Percentiles rank a stretch among this genome's conserved stretches.
Conservation (phyloP, 306 rosid genomes). For the Acacia melanoxylon region DNA sequence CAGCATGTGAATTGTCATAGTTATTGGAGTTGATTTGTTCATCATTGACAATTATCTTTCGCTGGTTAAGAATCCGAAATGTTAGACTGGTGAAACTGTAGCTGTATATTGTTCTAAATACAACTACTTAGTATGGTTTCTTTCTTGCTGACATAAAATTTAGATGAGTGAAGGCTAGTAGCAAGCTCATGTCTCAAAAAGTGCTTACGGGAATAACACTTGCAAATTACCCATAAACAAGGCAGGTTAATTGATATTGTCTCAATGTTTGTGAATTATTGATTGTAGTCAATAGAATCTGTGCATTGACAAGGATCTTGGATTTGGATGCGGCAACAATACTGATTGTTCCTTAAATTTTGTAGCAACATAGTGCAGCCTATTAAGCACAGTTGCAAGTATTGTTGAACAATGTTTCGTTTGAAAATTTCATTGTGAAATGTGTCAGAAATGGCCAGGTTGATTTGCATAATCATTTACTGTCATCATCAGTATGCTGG, state of each 20-base stretch:
- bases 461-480: slow-evolving; percentile 85
- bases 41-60: background rate
- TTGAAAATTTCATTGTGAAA: slow-evolving; percentile 32
- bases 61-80: background rate
- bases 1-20: slow-evolving; percentile 7
- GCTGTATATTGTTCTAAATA: background rate
- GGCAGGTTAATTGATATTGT: no score
- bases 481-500: slow-evolving; percentile 54
- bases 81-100: background rate
- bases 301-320: background rate
- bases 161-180: no score
- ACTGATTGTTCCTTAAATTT: background rate
- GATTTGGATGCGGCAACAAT: background rate
- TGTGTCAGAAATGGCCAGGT: slow-evolving; percentile 51
- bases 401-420: slow-evolving; percentile 23
- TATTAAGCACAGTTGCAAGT: slow-evolving; percentile 30
- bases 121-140: background rate
- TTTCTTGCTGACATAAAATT: no score
- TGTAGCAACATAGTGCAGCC: background rate
- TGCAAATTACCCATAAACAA: no score
- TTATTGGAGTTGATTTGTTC: background rate
- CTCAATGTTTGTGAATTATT: background rate
- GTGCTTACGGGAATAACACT: no score
- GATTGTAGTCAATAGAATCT: background rate
- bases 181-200: no score